Percentiles rank a stretch among this genome's conserved stretches.
Conservation (phyloP, 225 moss, liverwort and hornwort genomes). For the Takakia lepidozioides region DNA sequence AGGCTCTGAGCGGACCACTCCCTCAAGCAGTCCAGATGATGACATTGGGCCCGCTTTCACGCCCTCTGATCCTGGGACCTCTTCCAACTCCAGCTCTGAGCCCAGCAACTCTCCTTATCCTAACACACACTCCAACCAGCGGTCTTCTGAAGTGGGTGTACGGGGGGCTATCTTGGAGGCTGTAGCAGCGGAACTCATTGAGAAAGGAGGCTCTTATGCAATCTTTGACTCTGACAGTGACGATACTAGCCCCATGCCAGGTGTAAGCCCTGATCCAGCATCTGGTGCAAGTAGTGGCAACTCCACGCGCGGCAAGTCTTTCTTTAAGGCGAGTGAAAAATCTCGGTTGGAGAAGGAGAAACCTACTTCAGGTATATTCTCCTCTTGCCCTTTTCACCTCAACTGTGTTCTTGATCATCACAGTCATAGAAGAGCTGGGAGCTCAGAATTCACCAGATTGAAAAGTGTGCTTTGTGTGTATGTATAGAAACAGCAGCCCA, state of each 20-base stretch:
- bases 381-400: too few relatives aligned
- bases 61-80: slow-evolving; percentile 42
- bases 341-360: slow-evolving; percentile 16
- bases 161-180: slow-evolving; percentile 32
- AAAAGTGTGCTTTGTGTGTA: too few relatives aligned
- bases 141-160: slow-evolving; percentile 13
- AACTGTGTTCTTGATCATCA: too few relatives aligned
- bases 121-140: slow-evolving; percentile 14
- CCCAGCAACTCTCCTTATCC: slow-evolving; percentile 29
- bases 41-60: slow-evolving; percentile 52
- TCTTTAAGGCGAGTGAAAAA: slow-evolving; percentile 11
- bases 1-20: slow-evolving; percentile 15
- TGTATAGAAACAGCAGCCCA: too few relatives aligned
- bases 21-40: slow-evolving; percentile 46
- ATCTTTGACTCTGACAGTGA: slow-evolving; percentile 43
- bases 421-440: too few relatives aligned
- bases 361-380: slow-evolving; percentile 30
- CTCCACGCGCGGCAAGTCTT: slow-evolving; percentile 16
- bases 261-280: slow-evolving; percentile 20
- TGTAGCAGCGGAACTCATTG: slow-evolving; percentile 18
- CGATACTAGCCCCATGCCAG: slow-evolving; percentile 24
- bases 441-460: too few relatives aligned
- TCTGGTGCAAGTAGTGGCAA: slow-evolving; percentile 18
- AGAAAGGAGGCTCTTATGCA: slow-evolving; percentile 38
- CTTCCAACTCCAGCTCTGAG: slow-evolving; percentile 44